These are phyloP conservation scores for Chrysochromulina tobinii DNA, from an alignment of 78 protist species.

Conservation along the genomic window DNA sequence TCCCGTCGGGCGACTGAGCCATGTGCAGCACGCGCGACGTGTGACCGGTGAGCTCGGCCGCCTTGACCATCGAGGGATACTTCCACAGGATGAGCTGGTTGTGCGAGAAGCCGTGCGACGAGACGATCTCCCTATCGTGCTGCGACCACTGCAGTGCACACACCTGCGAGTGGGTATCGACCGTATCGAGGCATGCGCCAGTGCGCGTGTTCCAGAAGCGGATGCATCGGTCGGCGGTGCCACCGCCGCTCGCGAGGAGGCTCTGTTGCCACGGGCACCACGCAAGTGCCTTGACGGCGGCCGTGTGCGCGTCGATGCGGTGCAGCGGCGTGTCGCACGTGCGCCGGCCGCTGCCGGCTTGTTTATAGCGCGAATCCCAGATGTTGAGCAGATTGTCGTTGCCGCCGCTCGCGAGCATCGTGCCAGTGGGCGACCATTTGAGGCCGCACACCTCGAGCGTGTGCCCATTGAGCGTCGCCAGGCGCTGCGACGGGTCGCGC, in stretches of 20 bases:
- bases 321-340: conserved; percentile 35
- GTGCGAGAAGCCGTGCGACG: conserved; percentile 96
- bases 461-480: conserved; percentile 78
- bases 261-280: conserved; percentile 96
- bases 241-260: conserved; percentile 99
- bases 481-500: conserved; percentile 77
- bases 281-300: conserved; percentile 98
- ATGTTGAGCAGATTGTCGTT: conserved; percentile 97
- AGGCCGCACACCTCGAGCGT: conserved; percentile 97
- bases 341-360: not conserved
- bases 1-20: conserved; percentile 98
- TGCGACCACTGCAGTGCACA: conserved; percentile 93
- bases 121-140: conserved; percentile 89
- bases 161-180: conserved; percentile 84
- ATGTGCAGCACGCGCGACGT: conserved; percentile 94
- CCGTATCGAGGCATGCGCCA: conserved; percentile 76
- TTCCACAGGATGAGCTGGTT: conserved; percentile 98
- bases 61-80: conserved; percentile 91
- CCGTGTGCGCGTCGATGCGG: conserved; percentile 75
- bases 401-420: conserved; percentile 97
- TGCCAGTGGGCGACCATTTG: conserved; percentile 92
- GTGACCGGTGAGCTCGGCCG: conserved; percentile 97
- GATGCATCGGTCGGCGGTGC: conserved; percentile 97
- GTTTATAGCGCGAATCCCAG: conserved; percentile 70
- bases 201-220: conserved; percentile 96